Conservation (phyloP, 164 flowering plant genomes). For the Vitis riparia region DNA sequence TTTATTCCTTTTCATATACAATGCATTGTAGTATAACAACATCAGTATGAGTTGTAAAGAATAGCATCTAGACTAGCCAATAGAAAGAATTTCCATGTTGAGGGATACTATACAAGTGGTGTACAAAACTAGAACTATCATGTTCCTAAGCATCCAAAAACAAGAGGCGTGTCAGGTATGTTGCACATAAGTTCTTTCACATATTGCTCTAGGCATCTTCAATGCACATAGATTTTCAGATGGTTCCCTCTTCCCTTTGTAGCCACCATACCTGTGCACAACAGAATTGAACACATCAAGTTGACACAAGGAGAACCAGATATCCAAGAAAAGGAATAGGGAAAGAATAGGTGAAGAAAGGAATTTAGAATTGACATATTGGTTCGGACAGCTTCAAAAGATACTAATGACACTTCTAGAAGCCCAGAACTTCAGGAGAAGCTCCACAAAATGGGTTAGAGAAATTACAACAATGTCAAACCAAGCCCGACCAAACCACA, state of each 20-base stretch:
- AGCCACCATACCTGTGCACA: conserved; percentile 50
- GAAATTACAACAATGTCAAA: too few relatives aligned
- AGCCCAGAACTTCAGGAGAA: too few relatives aligned
- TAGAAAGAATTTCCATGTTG: conserved; percentile 13
- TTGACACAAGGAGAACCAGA: conserved; percentile 27
- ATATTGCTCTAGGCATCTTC: conserved; percentile 31
- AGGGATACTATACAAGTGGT: conserved; percentile 10
- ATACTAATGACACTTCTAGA: too few relatives aligned
- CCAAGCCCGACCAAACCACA: too few relatives aligned
- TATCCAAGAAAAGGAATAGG: not conserved
- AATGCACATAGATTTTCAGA: conserved; percentile 36
- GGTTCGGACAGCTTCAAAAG: too few relatives aligned
- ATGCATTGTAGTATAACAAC: conserved; percentile 1
- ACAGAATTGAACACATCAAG: conserved; percentile 42
- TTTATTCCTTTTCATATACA: conserved; percentile 11
- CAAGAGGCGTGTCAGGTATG: not conserved
- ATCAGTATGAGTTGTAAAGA: conserved; percentile 9
- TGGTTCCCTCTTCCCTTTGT: conserved; percentile 37
- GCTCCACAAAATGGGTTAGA: too few relatives aligned
- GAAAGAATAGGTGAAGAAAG: not conserved
- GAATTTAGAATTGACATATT: not conserved
- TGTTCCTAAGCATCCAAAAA: conserved; percentile 4
- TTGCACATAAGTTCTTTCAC: conserved; percentile 21
- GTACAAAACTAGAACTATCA: conserved; percentile 18
- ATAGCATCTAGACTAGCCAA: conserved; percentile 14